Base-by-base conservation (phyloP, 2,329 filamentous ascomycete genomes). In the Talaromyces sp. region DNA sequence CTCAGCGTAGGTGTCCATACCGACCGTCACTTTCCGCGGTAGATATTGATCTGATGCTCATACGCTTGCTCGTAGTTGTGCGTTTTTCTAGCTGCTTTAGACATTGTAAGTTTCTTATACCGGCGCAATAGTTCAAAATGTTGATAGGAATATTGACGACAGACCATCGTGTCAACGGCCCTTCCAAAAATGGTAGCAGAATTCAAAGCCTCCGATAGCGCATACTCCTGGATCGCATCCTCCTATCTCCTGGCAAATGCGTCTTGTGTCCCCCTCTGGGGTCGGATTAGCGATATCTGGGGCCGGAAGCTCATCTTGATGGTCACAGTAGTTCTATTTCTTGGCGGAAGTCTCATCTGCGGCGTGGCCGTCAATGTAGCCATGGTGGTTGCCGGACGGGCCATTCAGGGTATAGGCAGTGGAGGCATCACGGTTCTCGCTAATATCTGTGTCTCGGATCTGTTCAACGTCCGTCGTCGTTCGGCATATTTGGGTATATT, bases 261-360 rank as follows among this genome's bases (percentile, higher is more conserved):
- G 24, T 27, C 47, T 31, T 50, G 22, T 13, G 47, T 31, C 2
- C 47, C 13, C 13, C 47, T 31, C 13, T 70, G 66, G 66, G 66
- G 66, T 24, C 37, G 37, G n/a, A 73, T 87, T 37, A 82, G 80
- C 1, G 84, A 87, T 67, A 86, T 87, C 45, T 87, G 81, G 80
- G 85, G 85, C 3, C 79, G 84, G 9, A 86, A 85, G 69, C 81
- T 81, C 0, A 79, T 85, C 27, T 67, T 87, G 3, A 72, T 87
- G 0, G 69, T 78, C 0, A 80, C 84, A 0, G 78, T 81, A 2
- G 75, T 68, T 33, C 74, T 85, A 2, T 87, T 87, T 73, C 83
- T 85, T 69, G 67, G 78, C 1, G 85, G 84, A 0, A 83, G 79
- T 62, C 68, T 85, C 24, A 63, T 86, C 1, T 81, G 82, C 60